These are phyloP conservation scores for Kokia cookei DNA, from an alignment of 441 rosid genomes.

Conservation along the genomic window DNA sequence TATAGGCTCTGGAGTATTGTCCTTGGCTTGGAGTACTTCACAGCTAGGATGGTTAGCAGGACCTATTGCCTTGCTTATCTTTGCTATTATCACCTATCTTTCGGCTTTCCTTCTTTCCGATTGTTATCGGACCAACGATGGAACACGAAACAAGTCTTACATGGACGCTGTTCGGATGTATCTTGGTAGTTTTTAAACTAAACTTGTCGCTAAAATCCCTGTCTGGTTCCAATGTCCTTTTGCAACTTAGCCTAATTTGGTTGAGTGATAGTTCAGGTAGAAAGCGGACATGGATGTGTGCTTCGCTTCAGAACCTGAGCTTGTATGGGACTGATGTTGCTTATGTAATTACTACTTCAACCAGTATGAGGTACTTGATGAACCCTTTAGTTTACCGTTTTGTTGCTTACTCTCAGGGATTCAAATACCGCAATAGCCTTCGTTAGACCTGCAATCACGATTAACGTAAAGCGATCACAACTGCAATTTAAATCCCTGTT, in stretches of 20 bases:
- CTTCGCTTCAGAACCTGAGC: conserved; percentile 38
- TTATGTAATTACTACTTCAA: conserved; percentile 51
- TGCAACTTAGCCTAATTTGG: conserved; percentile 8
- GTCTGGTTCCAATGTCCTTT: neutral
- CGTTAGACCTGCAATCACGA: too few species aligned
- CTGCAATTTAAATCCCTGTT: too few species aligned
- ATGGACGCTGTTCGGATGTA: conserved; percentile 42
- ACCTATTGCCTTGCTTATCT: conserved; percentile 37
- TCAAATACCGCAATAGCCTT: too few species aligned
- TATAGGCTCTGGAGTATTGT: conserved; percentile 55
- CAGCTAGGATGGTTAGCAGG: conserved; percentile 68
- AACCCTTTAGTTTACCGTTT: neutral
- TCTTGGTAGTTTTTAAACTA: conserved; percentile 29
- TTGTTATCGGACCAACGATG: conserved; percentile 39
- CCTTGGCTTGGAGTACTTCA: conserved; percentile 53
- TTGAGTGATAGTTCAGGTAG: conserved; percentile 34
- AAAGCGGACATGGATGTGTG: conserved; percentile 38
- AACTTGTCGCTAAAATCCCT: neutral
- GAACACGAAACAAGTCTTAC: conserved; percentile 38
- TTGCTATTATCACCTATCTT: conserved; percentile 41
- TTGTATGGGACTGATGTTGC: conserved; percentile 41
- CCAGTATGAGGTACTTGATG: conserved; percentile 44
- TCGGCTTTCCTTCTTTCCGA: conserved; percentile 43
- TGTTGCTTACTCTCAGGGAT: neutral
- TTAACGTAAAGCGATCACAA: too few species aligned